Percentiles rank a stretch among this genome's conserved stretches.
phyloP scores from a whole-genome alignment of 768 basidiomycete species.

The Hypsizygus marmoreus region DNA sequence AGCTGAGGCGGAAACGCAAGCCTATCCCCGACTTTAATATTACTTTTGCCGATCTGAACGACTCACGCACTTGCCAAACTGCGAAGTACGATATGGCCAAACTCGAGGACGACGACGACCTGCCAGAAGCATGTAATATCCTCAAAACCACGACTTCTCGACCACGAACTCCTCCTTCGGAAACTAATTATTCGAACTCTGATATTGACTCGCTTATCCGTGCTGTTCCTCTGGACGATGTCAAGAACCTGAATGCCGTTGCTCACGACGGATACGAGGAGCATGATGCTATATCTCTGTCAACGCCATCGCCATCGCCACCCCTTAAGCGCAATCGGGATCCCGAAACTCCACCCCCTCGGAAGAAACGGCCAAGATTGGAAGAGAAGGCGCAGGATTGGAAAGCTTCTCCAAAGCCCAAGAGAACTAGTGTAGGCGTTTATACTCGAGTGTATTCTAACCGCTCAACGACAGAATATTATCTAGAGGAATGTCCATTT shows the following conservation, averaged over 20 bases:
- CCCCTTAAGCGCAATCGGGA: constrained; percentile 4
- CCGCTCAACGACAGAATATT: constrained; percentile 2
- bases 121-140: constrained; percentile 42
- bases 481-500: not conserved
- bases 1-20: constrained; percentile 31
- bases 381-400: too few relatives aligned
- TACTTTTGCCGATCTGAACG: constrained; percentile 46
- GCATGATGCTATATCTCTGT: not conserved
- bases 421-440: too few relatives aligned
- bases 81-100: constrained; percentile 23
- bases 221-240: constrained; percentile 30
- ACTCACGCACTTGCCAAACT: constrained; percentile 13
- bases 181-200: constrained; percentile 41
- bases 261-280: not conserved
- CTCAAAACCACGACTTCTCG: constrained; percentile 6
- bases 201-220: constrained; percentile 47
- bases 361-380: not conserved
- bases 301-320: not conserved
- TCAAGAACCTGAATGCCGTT: not conserved
- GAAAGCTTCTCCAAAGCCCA: not conserved
- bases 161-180: constrained; percentile 24
- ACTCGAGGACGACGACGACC: constrained; percentile 41
- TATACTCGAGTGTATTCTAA: too few relatives aligned
- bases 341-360: not conserved
- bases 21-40: constrained; percentile 49